A percentile compares a stretch with the other conserved stretches of the same genome.
Conservation (phyloP, 306 rosid species). For the Cicer cuneatum region DNA sequence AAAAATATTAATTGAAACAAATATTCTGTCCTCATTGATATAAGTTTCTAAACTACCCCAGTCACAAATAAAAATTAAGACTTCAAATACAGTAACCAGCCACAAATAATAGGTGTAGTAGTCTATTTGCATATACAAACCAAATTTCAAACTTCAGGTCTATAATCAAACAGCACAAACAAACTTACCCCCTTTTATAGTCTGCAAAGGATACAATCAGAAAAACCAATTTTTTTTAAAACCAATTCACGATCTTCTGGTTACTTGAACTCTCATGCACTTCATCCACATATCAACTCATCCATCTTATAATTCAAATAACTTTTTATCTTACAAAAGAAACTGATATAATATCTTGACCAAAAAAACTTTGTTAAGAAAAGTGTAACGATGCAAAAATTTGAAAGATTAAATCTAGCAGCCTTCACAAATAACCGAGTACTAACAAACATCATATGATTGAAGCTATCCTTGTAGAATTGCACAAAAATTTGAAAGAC, state of each 20-base stretch:
- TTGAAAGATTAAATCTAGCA: background rate
- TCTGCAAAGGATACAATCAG: background rate
- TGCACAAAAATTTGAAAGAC: constrained; percentile 8
- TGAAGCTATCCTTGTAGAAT: background rate
- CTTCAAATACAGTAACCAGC: constrained; percentile 4
- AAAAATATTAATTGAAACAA: background rate
- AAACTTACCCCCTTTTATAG: background rate
- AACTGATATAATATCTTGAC: too few relatives aligned
- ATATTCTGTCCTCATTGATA: background rate
- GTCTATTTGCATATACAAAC: background rate
- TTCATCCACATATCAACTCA: too few relatives aligned
- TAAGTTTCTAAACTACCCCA: background rate
- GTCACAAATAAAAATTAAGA: constrained; percentile 8
- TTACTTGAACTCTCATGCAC: too few relatives aligned
- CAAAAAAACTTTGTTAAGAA: too few relatives aligned
- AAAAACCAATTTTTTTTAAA: background rate
- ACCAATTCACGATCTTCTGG: too few relatives aligned
- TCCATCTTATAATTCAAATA: too few relatives aligned
- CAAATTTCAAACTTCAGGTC: constrained; percentile 2
- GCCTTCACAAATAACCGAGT: background rate
- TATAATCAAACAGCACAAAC: background rate
- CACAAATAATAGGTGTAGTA: constrained; percentile 3
- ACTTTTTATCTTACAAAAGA: too few relatives aligned
- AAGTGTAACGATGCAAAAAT: too few relatives aligned
- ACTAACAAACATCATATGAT: background rate